Conservation (phyloP, 208 protist genomes). For the Acanthamoeba sp. region DNA sequence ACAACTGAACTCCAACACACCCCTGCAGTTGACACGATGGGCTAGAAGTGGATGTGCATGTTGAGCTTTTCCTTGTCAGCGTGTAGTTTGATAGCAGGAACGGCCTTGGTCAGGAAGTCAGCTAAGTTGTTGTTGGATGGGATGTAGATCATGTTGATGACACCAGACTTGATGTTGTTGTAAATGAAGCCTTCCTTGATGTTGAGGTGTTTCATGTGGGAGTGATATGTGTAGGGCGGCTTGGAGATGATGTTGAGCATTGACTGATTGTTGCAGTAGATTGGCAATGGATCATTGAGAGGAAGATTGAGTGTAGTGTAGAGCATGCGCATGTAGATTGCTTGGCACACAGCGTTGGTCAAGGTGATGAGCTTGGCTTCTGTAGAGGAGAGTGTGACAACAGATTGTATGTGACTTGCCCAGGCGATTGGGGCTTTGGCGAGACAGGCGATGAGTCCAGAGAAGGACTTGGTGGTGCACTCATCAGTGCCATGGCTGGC, state of each 20-base stretch:
- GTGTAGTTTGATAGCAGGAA: not conserved
- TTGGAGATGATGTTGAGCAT: not conserved
- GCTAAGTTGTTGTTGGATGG: not conserved
- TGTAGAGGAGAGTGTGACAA: constrained; percentile 12
- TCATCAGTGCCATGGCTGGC: not conserved
- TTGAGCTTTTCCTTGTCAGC: not conserved
- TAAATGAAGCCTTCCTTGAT: not conserved
- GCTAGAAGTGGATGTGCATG: not conserved
- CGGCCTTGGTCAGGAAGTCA: constrained; percentile 51
- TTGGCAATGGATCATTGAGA: not conserved
- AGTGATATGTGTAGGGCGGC: constrained; percentile 22
- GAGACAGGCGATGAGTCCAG: not conserved
- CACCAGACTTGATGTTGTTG: not conserved
- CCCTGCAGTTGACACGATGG: not conserved
- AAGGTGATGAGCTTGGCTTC: constrained; percentile 20
- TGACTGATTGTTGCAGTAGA: constrained; percentile 25
- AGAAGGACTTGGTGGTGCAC: not conserved
- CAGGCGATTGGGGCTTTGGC: not conserved
- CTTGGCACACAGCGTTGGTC: not conserved
- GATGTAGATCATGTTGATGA: not conserved
- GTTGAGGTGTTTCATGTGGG: not conserved
- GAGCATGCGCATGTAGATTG: not conserved
- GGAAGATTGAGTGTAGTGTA: not conserved
- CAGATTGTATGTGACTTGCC: not conserved
- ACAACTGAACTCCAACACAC: not conserved